Base-by-base conservation (phyloP, 176 grass and related monocot species). In the Eleusine indica region DNA sequence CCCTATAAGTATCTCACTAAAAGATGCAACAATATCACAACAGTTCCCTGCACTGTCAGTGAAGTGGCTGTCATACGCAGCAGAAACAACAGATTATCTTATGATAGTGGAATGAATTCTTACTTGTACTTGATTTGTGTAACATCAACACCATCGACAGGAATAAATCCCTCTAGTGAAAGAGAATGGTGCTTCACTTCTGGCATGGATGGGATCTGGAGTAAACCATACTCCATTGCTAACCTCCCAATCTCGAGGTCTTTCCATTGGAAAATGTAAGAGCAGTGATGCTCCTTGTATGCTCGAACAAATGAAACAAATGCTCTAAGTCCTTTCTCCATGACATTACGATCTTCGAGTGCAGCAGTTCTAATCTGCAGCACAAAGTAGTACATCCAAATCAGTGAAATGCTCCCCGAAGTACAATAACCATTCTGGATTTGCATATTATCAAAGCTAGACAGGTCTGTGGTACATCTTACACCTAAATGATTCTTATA, bases 281-380 rank as follows among this genome's bases (percentile, higher is more conserved):
- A 92, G 61, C 96, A 99, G 49, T 99, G 96, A 53, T 99, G 96
- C 70, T 96, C 96, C 84, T 99, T 99, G 68, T 99, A 99, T 84
- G 96, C 89, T 43, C 91, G 91, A 41, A 99, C 54, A 52, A 88
- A 95, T 10, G 96, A 99, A n/a, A 99, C 96, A 79, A 99, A 99
- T 53, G 93, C 89, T 89, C 89, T 95, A 47, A 92, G 83, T 70
- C 93, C 96, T 85, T 96, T 96, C 76, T 99, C 93, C 96, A 99
- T 99, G 38, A 99, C 84, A 85, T 90, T 92, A 43, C 96, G 88
- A 68, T 99, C 96, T 94, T 90, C 85, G 46, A 73, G 86, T 49
- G 96, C 96, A 74, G 85, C 89, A 84, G 68, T 66, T 82, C 96
- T 94, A 86, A 99, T 90, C 93, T 99, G 78, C 73, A 80, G 81